A percentile compares a stretch with the other conserved stretches of the same genome.
Evolutionary conservation across 2,329 filamentous ascomycete species (phyloP).

Genomic region (Bipolaris sorokiniana): DNA sequence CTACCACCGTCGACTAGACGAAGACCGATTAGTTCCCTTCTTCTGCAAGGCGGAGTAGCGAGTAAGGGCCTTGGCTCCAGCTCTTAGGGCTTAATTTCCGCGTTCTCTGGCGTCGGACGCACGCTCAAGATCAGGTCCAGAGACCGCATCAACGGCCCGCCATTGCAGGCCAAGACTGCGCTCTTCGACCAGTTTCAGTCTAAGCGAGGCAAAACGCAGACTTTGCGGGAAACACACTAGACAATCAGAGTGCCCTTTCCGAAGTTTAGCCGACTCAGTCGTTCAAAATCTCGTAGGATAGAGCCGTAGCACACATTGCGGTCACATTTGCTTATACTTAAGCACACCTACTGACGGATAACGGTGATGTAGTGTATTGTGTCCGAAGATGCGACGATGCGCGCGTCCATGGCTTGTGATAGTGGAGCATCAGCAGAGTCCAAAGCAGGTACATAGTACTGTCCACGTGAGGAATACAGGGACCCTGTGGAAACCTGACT

Average conservation of each 20-base stretch:
- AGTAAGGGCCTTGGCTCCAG: background rate
- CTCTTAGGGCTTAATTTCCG: background rate
- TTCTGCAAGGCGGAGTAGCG: background rate
- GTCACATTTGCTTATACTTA: background rate
- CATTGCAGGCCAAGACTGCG: background rate
- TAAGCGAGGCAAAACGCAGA: background rate
- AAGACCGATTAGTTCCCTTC: background rate
- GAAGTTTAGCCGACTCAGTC: background rate
- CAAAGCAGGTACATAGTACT: background rate
- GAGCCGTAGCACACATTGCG: background rate
- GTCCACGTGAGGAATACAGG: background rate
- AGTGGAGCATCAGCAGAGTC: background rate
- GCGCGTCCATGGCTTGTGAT: background rate
- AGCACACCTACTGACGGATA: background rate
- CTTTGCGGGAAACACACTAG: background rate
- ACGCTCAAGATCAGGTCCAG: background rate
- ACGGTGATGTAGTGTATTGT: background rate
- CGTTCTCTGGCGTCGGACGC: background rate
- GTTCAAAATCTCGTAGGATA: background rate
- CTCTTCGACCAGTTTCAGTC: background rate
- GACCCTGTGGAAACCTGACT: background rate
- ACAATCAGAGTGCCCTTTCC: background rate
- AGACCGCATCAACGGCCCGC: conserved; percentile 1
- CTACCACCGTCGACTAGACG: background rate
- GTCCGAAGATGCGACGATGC: background rate